Evolutionary conservation across 192 early-diverging fungal species (phyloP).

Genomic region (Gaertneriomyces semiglobifer): DNA sequence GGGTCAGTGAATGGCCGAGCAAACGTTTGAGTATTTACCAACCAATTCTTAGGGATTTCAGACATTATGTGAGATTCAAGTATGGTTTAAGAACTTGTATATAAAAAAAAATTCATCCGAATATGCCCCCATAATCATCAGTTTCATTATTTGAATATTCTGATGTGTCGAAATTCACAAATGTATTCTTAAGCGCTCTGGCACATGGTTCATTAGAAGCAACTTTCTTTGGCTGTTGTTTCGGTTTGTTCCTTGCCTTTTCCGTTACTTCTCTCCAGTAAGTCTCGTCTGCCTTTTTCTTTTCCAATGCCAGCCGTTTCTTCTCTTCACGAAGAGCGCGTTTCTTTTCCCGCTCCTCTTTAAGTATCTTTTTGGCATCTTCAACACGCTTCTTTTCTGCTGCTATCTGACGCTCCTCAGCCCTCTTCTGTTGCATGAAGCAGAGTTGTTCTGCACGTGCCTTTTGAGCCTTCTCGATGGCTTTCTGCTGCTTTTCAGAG

Average conservation of each 20-base stretch:
- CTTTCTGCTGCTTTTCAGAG: not conserved
- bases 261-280: no score
- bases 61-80: no score
- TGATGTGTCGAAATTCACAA: not conserved
- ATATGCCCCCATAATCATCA: not conserved
- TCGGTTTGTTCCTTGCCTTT: no score
- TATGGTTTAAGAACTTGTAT: not conserved
- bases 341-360: not conserved
- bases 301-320: no score
- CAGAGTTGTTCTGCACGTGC: slow-evolving; percentile 9
- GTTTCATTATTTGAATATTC: no score
- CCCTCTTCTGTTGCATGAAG: slow-evolving; percentile 1
- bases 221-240: no score
- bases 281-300: no score
- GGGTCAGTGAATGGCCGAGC: slow-evolving; percentile 3
- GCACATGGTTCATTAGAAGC: no score
- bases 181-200: no score
- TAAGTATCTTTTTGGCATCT: slow-evolving; percentile 7
- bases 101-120: slow-evolving; percentile 15
- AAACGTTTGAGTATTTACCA: slow-evolving; percentile 2
- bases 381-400: not conserved
- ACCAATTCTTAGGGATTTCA: slow-evolving; percentile 10
- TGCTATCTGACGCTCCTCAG: not conserved
- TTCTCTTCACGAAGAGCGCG: no score
- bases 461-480: slow-evolving; percentile 1